Base-by-base conservation (phyloP, 2,329 filamentous ascomycete genomes). In the Onygena corvina region DNA sequence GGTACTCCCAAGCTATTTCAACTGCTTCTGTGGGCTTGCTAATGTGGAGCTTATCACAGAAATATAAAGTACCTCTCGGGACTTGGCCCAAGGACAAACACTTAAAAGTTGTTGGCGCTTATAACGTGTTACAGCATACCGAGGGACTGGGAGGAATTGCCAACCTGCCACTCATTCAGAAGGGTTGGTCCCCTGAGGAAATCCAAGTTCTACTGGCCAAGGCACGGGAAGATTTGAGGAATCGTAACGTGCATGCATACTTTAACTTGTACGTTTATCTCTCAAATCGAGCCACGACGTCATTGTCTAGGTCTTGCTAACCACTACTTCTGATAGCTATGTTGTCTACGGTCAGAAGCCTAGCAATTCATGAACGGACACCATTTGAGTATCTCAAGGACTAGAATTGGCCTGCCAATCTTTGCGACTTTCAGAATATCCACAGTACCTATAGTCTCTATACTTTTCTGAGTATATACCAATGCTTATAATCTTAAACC, bases 211-310 rank as follows among this genome's bases (percentile, higher is more conserved):
- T 67, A 16, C 52, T 67, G 9, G 56, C 58, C 4, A 56, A 63
- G 16, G 59, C 65, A 0, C 56, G 64, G 29, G 61, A 57, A 21
- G 63, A 67, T 48, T 55, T 65, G 52, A 55, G 56, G 46, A 57
- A 65, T 48, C 56, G 54, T 6, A 60, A 54, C 33, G 58, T 64
- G 33, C 65, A 67, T 53, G 55, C 56, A 11, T 58, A 61, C 40
- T 59, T 55, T 49, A 53, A 60, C 48, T 58, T 61, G 57, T 59
- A 53, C 25, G 54, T 58, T 29, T 52, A n/a, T 42, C 25, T 21
- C 6, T n/a, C 9, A 6, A 29, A 29, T 34, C 14, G 34, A 16
- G 16, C 21, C 27, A 47, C 9, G 14, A 23, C 21, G 8, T 30
- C 4, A 42, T 29, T 14, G 21, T 34, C 46, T 45, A 25, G 23